phyloP scores from a whole-genome alignment of 495 filamentous ascomycete genomes.

The Cudoniella acicularis region DNA sequence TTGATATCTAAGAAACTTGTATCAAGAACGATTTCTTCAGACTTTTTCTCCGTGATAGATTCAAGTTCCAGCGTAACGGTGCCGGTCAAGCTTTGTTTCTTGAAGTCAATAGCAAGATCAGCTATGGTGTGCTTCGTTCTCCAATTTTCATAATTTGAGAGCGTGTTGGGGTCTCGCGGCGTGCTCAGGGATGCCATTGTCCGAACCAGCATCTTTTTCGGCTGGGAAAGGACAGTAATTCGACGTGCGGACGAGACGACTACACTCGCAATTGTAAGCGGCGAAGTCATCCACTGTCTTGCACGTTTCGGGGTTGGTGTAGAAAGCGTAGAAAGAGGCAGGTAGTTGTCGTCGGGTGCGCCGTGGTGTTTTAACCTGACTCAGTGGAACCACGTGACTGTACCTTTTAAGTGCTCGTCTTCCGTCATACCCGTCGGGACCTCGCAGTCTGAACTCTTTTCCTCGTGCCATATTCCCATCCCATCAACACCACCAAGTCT shows the following conservation, averaged over 20 bases:
- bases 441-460: too few species aligned
- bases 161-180: slow-evolving; percentile 79
- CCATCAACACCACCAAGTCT: too few species aligned
- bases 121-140: slow-evolving; percentile 74
- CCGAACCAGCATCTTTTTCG: not conserved
- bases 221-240: not conserved
- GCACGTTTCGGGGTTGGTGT: not conserved
- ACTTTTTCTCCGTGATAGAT: slow-evolving; percentile 63
- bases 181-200: slow-evolving; percentile 42
- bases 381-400: too few species aligned
- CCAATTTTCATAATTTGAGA: slow-evolving; percentile 87
- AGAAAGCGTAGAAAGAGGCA: not conserved
- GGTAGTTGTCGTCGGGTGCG: too few species aligned
- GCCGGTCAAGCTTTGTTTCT: slow-evolving; percentile 66
- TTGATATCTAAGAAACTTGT: slow-evolving; percentile 73
- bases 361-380: too few species aligned
- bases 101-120: slow-evolving; percentile 78
- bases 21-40: slow-evolving; percentile 78
- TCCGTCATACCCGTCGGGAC: too few species aligned
- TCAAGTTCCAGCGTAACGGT: slow-evolving; percentile 71
- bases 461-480: too few species aligned
- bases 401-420: too few species aligned
- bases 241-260: not conserved
- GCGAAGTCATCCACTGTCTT: slow-evolving; percentile 2
- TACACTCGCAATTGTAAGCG: slow-evolving; percentile 11